These are phyloP conservation scores for Posidonia oceanica DNA, from an alignment of 116 monocot species.

Conservation along the genomic window DNA sequence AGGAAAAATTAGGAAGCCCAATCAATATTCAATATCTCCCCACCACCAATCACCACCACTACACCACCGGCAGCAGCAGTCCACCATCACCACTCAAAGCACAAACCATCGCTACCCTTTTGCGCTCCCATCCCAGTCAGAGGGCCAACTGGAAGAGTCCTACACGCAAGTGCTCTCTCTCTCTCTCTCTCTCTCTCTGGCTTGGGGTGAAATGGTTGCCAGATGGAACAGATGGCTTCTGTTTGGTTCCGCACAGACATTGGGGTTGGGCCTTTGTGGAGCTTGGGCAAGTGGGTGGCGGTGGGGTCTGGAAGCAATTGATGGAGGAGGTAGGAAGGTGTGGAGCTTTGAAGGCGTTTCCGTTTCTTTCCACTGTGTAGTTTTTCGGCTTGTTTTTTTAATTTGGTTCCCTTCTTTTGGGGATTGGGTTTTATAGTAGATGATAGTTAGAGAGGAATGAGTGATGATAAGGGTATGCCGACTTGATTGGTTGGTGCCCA, in stretches of 20 bases:
- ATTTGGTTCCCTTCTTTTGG: no score
- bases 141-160: slow-evolving; percentile 1
- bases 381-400: no score
- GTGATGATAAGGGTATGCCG: no score
- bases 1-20: no score
- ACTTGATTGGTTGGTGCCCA: no score
- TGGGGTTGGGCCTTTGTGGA: background rate
- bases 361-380: no score
- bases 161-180: slow-evolving; percentile 12
- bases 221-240: background rate
- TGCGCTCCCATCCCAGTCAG: background rate
- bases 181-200: background rate
- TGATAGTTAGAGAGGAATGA: no score
- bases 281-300: background rate
- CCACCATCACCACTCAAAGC: background rate
- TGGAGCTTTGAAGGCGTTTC: no score
- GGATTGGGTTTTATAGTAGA: no score
- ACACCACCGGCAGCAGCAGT: no score
- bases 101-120: background rate
- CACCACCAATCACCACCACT: no score
- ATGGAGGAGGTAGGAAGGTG: background rate
- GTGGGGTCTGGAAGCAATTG: background rate
- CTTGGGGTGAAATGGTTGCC: background rate
- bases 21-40: no score
- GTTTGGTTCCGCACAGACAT: background rate